Percentiles rank a stretch among this genome's conserved stretches.
Conservation (phyloP, 768 basidiomycete species). For the Lanmaoa rubissima region DNA sequence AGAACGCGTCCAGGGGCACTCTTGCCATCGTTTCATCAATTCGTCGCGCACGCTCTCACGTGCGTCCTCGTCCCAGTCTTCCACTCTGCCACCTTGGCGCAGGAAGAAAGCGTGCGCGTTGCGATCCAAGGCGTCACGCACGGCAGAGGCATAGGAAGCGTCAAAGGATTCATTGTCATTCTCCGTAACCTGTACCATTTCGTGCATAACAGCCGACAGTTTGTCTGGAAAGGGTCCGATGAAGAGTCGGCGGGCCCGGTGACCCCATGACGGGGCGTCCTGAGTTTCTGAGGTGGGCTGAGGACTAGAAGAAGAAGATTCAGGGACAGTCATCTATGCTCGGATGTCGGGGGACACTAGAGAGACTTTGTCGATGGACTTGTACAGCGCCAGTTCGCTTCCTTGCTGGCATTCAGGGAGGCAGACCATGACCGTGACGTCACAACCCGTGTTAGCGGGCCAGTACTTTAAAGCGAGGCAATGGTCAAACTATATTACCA, state of each 20-base stretch:
- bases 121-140: constrained; percentile 44
- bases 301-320: background rate
- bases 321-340: constrained; percentile 12
- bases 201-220: constrained; percentile 43
- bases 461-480: background rate
- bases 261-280: constrained; percentile 1
- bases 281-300: background rate
- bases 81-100: constrained; percentile 56
- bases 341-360: background rate
- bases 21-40: constrained; percentile 58
- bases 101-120: constrained; percentile 67
- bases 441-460: constrained; percentile 9
- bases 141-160: constrained; percentile 35
- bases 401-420: background rate
- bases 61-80: constrained; percentile 64
- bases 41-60: constrained; percentile 53
- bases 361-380: background rate
- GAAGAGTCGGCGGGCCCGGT: constrained; percentile 55
- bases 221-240: constrained; percentile 76
- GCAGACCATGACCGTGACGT: constrained; percentile 24
- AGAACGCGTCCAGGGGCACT: constrained; percentile 62
- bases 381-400: background rate
- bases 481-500: constrained; percentile 1
- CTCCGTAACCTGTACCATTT: constrained; percentile 12
- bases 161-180: constrained; percentile 34